Conservation (phyloP, 768 basidiomycete genomes). For the Amanita jacksonii region DNA sequence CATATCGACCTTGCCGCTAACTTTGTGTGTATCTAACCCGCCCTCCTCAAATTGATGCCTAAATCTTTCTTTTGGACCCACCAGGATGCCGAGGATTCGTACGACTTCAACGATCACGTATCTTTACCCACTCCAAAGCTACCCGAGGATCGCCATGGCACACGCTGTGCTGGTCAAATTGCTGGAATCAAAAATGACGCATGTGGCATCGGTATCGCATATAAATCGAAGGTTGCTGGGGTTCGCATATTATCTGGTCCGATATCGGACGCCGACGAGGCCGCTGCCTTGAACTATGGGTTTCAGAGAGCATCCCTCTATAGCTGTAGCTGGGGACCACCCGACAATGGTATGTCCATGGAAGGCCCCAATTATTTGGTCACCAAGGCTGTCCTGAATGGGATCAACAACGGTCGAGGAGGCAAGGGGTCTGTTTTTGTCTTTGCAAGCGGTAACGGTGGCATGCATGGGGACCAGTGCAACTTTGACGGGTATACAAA, state of each 20-base stretch:
- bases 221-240: slow-evolving; percentile 85
- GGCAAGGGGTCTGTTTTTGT: slow-evolving; percentile 94
- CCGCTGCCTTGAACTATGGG: slow-evolving; percentile 88
- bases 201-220: slow-evolving; percentile 92
- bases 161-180: slow-evolving; percentile 95
- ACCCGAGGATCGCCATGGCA: slow-evolving; percentile 92
- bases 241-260: slow-evolving; percentile 92
- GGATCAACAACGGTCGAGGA: slow-evolving; percentile 78
- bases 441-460: slow-evolving; percentile 97
- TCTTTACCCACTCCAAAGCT: slow-evolving; percentile 80
- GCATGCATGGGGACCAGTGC: slow-evolving; percentile 86
- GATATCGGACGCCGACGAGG: slow-evolving; percentile 94
- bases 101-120: slow-evolving; percentile 94
- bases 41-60: slow-evolving; percentile 1
- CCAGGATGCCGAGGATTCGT: slow-evolving; percentile 80
- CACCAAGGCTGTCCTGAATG: slow-evolving; percentile 88
- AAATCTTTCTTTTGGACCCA: slow-evolving; percentile 25
- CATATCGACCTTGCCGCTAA: slow-evolving; percentile 82
- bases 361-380: slow-evolving; percentile 89
- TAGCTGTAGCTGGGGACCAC: slow-evolving; percentile 97
- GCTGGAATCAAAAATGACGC: slow-evolving; percentile 88
- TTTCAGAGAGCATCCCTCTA: slow-evolving; percentile 89
- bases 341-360: slow-evolving; percentile 91
- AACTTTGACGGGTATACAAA: slow-evolving; percentile 99
- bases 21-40: slow-evolving; percentile 67